Base-by-base conservation (phyloP, 2,329 filamentous ascomycete genomes). In the Xylariaceae sp. region DNA sequence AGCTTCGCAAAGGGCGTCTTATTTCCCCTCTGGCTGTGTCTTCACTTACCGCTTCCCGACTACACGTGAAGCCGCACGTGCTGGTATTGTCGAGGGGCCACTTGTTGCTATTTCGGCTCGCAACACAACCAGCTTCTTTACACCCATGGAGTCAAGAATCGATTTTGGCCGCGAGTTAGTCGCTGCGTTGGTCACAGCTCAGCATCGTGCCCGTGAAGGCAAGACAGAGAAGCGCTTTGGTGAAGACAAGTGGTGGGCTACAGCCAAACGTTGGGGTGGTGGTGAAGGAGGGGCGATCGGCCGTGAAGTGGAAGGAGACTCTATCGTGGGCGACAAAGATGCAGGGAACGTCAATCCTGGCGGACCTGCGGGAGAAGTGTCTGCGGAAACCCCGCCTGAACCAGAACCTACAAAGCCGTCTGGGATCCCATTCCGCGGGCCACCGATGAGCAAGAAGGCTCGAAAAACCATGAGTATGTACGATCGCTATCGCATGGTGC, bases 131-230 rank as follows among this genome's bases (percentile, higher is more conserved):
- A 69, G 66, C 27, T 86, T 86, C 60, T 58, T 57, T 12, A 55
- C 58, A n/a, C 51, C 54, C 6, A 67, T 76, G 45, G 85, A 89
- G 38, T 79, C 85, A 49, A 69, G 77, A 30, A 71, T 83, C 38
- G 86, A 86, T 60, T 71, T 86, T 18, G 78, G 78, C 0, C 74
- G 82, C 32, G 83, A 86, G 62, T 63, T 85, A 0, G 69, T 83
- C 27, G 80, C 82, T 3, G 76, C 80, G 0, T 69, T 87, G 4
- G 70, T 84, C 42, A 81, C 82, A 7, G 83, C 83, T 0, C 83
- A 87, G 62, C 81, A 85, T 54, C 78, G 83, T 15, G 73, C 76
- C 11, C 78, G 82, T 12, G 75, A 84, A 55, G 78, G 78, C 31
- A 77, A 74, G 49, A 66, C 66, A 0, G 83, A 86, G 64, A 72